Percentiles rank a stretch among this genome's conserved stretches.
Conservation (phyloP, 2,329 filamentous ascomycete species). For the Fusarium sp. region DNA sequence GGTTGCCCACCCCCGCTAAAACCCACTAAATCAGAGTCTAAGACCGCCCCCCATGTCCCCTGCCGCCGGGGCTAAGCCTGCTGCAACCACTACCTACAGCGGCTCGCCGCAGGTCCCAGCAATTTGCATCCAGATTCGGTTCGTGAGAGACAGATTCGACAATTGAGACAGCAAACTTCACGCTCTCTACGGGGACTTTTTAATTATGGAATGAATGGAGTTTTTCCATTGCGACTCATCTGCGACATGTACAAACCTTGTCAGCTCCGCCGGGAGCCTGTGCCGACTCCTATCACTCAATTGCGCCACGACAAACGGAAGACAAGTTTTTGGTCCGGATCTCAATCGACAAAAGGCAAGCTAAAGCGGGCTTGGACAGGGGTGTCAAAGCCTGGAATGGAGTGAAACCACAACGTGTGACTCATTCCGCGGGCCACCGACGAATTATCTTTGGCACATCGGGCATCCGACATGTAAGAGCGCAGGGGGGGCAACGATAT, state of each 20-base stretch:
- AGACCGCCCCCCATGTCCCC: slow-evolving; percentile 26
- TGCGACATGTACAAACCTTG: slow-evolving; percentile 1
- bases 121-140: slow-evolving; percentile 19
- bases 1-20: slow-evolving; percentile 41
- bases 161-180: slow-evolving; percentile 31
- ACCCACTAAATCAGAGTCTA: slow-evolving; percentile 41
- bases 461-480: slow-evolving; percentile 33
- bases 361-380: slow-evolving; percentile 41
- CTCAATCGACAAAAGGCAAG: slow-evolving; percentile 28
- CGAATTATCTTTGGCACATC: slow-evolving; percentile 38
- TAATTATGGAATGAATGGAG: slow-evolving; percentile 6
- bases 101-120: slow-evolving; percentile 33
- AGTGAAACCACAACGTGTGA: slow-evolving; percentile 46
- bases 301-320: slow-evolving; percentile 26
- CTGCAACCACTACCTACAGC: slow-evolving; percentile 38
- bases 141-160: slow-evolving; percentile 3
- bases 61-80: slow-evolving; percentile 31
- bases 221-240: slow-evolving; percentile 1
- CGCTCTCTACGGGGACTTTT: neutral
- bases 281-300: slow-evolving; percentile 26
- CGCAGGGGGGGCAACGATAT: slow-evolving; percentile 21
- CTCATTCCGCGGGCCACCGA: slow-evolving; percentile 41
- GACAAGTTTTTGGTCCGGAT: slow-evolving; percentile 29
- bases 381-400: slow-evolving; percentile 41
- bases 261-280: neutral